These are phyloP conservation scores for Boletellus ananiceps DNA, from an alignment of 768 basidiomycete genomes.

Conservation along the genomic window DNA sequence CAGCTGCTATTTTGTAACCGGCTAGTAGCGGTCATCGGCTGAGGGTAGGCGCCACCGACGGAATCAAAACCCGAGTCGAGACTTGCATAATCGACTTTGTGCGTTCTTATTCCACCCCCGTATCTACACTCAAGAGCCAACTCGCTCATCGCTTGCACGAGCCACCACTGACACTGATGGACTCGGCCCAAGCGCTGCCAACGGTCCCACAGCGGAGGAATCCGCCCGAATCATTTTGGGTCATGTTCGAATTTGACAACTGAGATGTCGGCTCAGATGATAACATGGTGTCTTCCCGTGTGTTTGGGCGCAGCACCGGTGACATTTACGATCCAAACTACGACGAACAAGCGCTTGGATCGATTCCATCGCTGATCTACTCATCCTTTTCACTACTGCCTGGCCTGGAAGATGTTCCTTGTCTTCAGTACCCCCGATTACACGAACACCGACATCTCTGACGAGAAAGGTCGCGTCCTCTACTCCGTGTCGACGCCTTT, in stretches of 20 bases:
- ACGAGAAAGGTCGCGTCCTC: conserved; percentile 16
- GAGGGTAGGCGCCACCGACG: no score
- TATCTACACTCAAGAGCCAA: no score
- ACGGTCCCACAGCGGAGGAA: background rate
- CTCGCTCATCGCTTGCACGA: no score
- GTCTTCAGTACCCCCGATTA: conserved; percentile 19
- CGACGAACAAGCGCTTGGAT: background rate
- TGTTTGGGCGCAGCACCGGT: background rate
- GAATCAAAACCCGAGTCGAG: no score
- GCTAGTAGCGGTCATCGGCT: no score
- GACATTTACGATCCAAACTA: background rate
- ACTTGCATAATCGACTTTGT: no score
- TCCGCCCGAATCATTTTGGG: background rate
- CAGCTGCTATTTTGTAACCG: no score
- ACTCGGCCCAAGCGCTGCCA: no score
- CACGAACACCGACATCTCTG: conserved; percentile 17
- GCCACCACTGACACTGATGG: no score
- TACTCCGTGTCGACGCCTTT: conserved; percentile 21
- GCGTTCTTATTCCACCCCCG: no score
- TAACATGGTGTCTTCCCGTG: background rate
- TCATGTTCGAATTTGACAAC: background rate
- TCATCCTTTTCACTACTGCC: background rate
- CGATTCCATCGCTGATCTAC: background rate
- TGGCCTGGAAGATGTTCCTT: conserved; percentile 15
- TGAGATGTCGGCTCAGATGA: conserved; percentile 16